These are phyloP conservation scores for Aureobasidium leucospermi DNA, from an alignment of 2,329 filamentous ascomycete genomes.

Conservation along the genomic window DNA sequence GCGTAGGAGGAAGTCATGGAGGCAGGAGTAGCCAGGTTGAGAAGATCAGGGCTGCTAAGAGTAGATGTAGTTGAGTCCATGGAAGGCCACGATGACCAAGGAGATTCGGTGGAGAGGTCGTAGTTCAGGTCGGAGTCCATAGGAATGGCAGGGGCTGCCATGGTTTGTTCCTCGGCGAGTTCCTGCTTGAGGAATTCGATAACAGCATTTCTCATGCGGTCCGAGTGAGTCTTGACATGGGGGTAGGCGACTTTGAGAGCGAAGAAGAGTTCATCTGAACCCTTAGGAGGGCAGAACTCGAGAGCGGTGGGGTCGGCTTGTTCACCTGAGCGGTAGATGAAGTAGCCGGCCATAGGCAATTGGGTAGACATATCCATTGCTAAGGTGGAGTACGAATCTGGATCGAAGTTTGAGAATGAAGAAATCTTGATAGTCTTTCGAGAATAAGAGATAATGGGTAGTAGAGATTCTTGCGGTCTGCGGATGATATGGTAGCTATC, in stretches of 20 bases:
- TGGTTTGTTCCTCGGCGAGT: slow-evolving; percentile 23
- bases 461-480: background rate
- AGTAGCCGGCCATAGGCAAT: slow-evolving; percentile 21
- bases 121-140: slow-evolving; percentile 8
- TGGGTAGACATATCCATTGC: slow-evolving; percentile 11
- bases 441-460: background rate
- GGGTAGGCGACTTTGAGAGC: slow-evolving; percentile 29
- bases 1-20: slow-evolving; percentile 22
- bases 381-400: background rate
- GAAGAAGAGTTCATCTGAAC: slow-evolving; percentile 33
- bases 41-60: slow-evolving; percentile 26
- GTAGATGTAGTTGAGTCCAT: slow-evolving; percentile 24
- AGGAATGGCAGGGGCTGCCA: slow-evolving; percentile 18
- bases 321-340: slow-evolving; percentile 30
- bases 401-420: background rate
- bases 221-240: slow-evolving; percentile 29
- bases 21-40: slow-evolving; percentile 23
- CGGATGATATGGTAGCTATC: slow-evolving; percentile 7
- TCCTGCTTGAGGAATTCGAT: slow-evolving; percentile 33
- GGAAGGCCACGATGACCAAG: slow-evolving; percentile 26
- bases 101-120: slow-evolving; percentile 16
- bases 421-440: slow-evolving; percentile 7
- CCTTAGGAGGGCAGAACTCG: slow-evolving; percentile 31
- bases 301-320: slow-evolving; percentile 27
- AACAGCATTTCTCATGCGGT: slow-evolving; percentile 32